These are phyloP conservation scores for Asclepias syriaca DNA, from an alignment of 257 asterid genomes.

Conservation along the genomic window DNA sequence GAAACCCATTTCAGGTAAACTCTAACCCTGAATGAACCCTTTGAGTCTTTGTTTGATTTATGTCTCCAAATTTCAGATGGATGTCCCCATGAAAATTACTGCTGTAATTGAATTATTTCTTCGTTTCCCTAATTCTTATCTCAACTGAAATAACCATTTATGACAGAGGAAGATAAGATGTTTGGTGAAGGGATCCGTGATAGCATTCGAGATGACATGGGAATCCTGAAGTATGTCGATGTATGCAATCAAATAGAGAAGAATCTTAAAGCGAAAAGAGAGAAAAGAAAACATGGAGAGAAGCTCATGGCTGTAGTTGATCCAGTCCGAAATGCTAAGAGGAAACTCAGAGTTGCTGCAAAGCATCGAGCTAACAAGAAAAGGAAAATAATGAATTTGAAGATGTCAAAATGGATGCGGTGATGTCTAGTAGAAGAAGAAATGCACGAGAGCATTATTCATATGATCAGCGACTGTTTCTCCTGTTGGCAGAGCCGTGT, in stretches of 20 bases:
- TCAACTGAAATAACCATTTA: background rate
- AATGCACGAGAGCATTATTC: too few relatives aligned
- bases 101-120: background rate
- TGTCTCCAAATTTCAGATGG: background rate
- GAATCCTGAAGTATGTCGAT: conserved; percentile 49
- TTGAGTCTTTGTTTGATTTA: background rate
- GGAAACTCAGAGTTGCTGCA: conserved; percentile 69
- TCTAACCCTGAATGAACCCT: background rate
- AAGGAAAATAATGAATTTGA: conserved; percentile 68
- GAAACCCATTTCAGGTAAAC: conserved; percentile 62
- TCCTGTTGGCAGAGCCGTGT: too few relatives aligned
- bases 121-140: background rate
- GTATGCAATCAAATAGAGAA: conserved; percentile 58
- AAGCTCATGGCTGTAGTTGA: conserved; percentile 82
- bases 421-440: background rate
- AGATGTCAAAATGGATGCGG: conserved; percentile 72
- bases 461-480: background rate
- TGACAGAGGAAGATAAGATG: conserved; percentile 70
- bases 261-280: conserved; percentile 63
- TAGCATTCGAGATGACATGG: conserved; percentile 52
- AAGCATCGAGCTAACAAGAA: conserved; percentile 78
- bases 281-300: conserved; percentile 80
- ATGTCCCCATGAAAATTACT: background rate
- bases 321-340: conserved; percentile 81
- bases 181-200: conserved; percentile 58